Evolutionary conservation across 1,139 yeast species (phyloP).

Genomic region (Zhuliangozyma blackwelliae): DNA sequence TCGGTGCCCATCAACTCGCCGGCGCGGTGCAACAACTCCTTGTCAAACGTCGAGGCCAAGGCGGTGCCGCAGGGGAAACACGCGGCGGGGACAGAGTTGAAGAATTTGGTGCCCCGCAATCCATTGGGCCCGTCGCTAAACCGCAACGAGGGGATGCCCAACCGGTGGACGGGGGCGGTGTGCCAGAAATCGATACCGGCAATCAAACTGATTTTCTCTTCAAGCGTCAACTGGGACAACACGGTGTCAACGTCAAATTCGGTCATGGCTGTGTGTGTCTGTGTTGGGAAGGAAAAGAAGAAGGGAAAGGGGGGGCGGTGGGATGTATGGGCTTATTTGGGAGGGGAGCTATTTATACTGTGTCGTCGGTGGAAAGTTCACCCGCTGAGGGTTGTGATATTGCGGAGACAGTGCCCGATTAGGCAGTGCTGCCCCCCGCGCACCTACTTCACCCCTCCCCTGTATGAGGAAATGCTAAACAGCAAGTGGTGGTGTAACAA

Average conservation of each 20-base stretch:
- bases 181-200: constrained; percentile 56
- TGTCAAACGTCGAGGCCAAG: constrained; percentile 41
- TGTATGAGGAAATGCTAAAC: no score
- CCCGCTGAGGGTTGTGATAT: no score
- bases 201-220: constrained; percentile 46
- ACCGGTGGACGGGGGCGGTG: constrained; percentile 43
- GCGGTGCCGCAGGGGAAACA: constrained; percentile 39
- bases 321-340: no score
- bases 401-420: no score
- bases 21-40: constrained; percentile 21
- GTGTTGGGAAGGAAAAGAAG: no score
- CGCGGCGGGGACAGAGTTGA: constrained; percentile 28
- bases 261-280: no score
- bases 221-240: constrained; percentile 35
- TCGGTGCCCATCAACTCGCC: constrained; percentile 32
- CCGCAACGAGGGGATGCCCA: constrained; percentile 30
- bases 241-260: constrained; percentile 40
- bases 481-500: no score
- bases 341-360: no score
- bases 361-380: no score
- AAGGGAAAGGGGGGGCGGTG: no score
- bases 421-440: no score
- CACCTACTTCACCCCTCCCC: no score
- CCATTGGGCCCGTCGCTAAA: constrained; percentile 36
- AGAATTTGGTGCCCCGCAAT: constrained; percentile 29